Evolutionary conservation across 2,329 filamentous ascomycete species (phyloP).

Genomic region (Colletotrichum cereale): DNA sequence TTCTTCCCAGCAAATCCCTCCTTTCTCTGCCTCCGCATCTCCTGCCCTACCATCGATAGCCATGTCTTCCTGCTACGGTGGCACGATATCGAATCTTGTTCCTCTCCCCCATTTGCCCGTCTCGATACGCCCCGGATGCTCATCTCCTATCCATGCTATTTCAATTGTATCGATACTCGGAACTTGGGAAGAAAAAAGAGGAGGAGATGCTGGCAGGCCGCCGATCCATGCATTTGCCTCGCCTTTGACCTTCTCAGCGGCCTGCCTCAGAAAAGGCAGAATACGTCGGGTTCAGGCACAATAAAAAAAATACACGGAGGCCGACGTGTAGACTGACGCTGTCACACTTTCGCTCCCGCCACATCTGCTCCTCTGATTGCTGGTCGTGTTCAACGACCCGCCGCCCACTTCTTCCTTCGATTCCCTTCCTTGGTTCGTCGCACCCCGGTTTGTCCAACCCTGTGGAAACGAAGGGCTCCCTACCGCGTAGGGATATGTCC

Average conservation of each 20-base stretch:
- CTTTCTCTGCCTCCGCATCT: background rate
- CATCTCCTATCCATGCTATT: background rate
- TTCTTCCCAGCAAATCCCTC: background rate
- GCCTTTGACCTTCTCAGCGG: background rate
- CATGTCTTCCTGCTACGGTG: background rate
- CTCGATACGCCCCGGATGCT: background rate
- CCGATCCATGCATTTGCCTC: background rate
- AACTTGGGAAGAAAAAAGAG: background rate
- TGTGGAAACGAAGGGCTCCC: constrained; percentile 38
- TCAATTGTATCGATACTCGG: background rate
- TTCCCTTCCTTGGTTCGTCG: constrained; percentile 38
- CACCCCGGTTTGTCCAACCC: constrained; percentile 38
- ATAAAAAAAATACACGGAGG: background rate
- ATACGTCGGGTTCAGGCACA: background rate
- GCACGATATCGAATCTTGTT: background rate
- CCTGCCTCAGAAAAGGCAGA: background rate
- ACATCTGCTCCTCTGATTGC: constrained; percentile 10
- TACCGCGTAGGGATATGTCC: constrained; percentile 38
- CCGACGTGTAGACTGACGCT: background rate
- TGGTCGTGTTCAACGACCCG: constrained; percentile 24
- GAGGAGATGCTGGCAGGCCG: background rate
- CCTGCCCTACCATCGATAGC: background rate
- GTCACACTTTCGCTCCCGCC: background rate
- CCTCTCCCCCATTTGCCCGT: background rate
- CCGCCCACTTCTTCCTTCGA: constrained; percentile 39